Evolutionary conservation across 2,329 filamentous ascomycete species (phyloP), one percentile per base, ranked within the genome.

Genomic region (Berkeleyomyces basicola): DNA sequence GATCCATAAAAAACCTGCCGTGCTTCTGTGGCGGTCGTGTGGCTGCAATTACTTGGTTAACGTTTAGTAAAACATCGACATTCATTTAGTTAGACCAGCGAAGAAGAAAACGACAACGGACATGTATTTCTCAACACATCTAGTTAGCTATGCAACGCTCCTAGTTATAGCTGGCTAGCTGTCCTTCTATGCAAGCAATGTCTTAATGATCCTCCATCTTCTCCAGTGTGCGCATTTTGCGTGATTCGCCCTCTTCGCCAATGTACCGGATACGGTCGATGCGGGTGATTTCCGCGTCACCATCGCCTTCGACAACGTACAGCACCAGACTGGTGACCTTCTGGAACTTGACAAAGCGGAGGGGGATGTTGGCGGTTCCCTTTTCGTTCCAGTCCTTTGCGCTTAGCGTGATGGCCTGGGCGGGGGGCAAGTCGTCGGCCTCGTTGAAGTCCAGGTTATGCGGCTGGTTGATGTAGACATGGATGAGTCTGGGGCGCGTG

Each of bases 281-380:
- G 63, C 93, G 84, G 64, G 93, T 86, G 77, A 88, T 91, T 71
- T 97, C 91, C 51, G 85, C 82, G 60, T 89, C 86, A 16, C 85
- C 63, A 62, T 92, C 88, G 1, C 90, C 91, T 71, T 95, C 86
- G 61, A 88, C 87, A 42, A 99, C 85, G 72, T 96, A 99, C 9
- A 99, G 69, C 16, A 95, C 86, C 68, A 99, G 71, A 66, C 85
- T 93, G 65, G 84, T 87, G 61, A 96, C 87, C 71, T 90, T 95
- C 76, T 97, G 93, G 78, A 97, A 99, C 76, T 96, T 96, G 74
- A 99, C 93, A 70, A 92, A 96, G 11, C 91, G 87, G 69, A 97
- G 76, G 53, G 80, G 75, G 61, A 92, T 75, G 68, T 79, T 87
- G 11, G 83, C 86, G 7, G 88, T 92, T 60, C 84, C 86, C 11